phyloP scores from a whole-genome alignment of 2,329 filamentous ascomycete species.

The Paramyrothecium sp. region DNA sequence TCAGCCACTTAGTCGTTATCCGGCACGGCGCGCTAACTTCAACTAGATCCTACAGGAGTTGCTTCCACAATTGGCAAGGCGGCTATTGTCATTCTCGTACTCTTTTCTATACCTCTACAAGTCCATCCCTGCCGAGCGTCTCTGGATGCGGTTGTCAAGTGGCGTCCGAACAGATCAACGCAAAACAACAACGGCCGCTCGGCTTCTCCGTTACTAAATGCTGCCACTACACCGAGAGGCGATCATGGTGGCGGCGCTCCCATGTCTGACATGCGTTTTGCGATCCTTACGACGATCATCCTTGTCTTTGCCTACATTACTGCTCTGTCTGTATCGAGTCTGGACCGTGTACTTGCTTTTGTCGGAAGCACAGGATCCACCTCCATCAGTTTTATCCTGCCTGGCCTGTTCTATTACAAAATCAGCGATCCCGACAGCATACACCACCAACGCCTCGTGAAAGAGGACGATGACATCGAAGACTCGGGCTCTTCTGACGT shows the following conservation, averaged over 20 bases:
- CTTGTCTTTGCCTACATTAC: slow-evolving; percentile 82
- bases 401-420: slow-evolving; percentile 97
- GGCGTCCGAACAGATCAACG: slow-evolving; percentile 65
- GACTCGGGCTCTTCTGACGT: slow-evolving; percentile 53
- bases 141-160: slow-evolving; percentile 88
- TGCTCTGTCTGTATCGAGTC: slow-evolving; percentile 84
- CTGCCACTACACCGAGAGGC: slow-evolving; percentile 35
- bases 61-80: slow-evolving; percentile 90
- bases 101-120: slow-evolving; percentile 94
- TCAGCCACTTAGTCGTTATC: background rate
- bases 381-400: slow-evolving; percentile 94
- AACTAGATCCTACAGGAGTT: slow-evolving; percentile 43
- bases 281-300: slow-evolving; percentile 81
- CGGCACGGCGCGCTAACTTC: slow-evolving; percentile 18
- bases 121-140: slow-evolving; percentile 96
- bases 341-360: slow-evolving; percentile 91
- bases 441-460: slow-evolving; percentile 81
- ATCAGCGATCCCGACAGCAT: slow-evolving; percentile 87
- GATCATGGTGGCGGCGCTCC: slow-evolving; percentile 54
- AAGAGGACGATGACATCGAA: slow-evolving; percentile 85
- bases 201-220: slow-evolving; percentile 40
- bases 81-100: slow-evolving; percentile 92
- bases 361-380: slow-evolving; percentile 94
- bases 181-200: slow-evolving; percentile 31
- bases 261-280: slow-evolving; percentile 88